Percentiles rank a stretch among this genome's conserved stretches.
Conservation (phyloP, 352 stramenopile species). For the Globisporangium cystogenes region DNA sequence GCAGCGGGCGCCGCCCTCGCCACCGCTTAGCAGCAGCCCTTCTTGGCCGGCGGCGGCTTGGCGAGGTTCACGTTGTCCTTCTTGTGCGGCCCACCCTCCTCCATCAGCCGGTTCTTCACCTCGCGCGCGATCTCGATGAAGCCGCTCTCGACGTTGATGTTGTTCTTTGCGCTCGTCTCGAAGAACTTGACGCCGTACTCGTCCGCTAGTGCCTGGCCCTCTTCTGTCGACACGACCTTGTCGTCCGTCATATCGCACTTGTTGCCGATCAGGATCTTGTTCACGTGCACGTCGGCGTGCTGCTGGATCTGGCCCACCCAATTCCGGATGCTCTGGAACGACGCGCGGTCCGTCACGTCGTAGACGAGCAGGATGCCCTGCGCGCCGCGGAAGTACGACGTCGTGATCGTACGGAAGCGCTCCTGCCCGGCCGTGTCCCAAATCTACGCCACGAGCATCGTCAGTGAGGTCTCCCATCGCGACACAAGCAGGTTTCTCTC, state of each 20-base stretch:
- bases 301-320: constrained; percentile 98
- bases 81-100: constrained; percentile 84
- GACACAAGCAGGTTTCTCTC: not conserved
- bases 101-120: constrained; percentile 88
- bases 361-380: constrained; percentile 99
- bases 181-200: constrained; percentile 96
- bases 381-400: constrained; percentile 98
- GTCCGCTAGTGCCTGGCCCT: constrained; percentile 92
- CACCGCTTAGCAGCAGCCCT: constrained; percentile 76
- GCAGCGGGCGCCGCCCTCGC: not conserved
- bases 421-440: constrained; percentile 99
- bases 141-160: constrained; percentile 93
- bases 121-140: constrained; percentile 88
- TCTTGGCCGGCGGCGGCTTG: constrained; percentile 73
- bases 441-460: constrained; percentile 59
- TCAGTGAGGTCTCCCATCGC: too few relatives aligned
- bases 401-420: constrained; percentile 99
- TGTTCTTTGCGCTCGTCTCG: constrained; percentile 94
- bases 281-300: constrained; percentile 98
- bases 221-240: constrained; percentile 94
- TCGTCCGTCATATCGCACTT: constrained; percentile 99
- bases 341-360: constrained; percentile 96
- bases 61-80: constrained; percentile 81
- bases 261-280: constrained; percentile 99
- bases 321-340: constrained; percentile 97